These are phyloP conservation scores for Gentiana dahurica DNA, from an alignment of 257 asterid species.

Conservation along the genomic window DNA sequence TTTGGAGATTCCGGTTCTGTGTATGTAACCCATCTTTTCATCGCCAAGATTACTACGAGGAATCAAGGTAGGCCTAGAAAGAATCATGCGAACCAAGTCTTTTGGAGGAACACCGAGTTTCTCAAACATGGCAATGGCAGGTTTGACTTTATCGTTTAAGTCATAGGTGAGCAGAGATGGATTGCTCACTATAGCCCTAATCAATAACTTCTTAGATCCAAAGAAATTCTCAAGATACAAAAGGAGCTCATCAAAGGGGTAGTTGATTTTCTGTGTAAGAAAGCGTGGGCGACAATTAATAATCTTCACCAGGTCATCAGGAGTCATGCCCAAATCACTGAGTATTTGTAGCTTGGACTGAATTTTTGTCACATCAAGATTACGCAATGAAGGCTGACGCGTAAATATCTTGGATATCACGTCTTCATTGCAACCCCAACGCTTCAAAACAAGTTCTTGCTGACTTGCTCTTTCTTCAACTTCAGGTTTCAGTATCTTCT, in stretches of 20 bases:
- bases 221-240: constrained; percentile 37
- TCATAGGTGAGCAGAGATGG: constrained; percentile 78
- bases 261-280: constrained; percentile 40
- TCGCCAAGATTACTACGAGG: constrained; percentile 45
- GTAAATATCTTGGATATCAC: constrained; percentile 48
- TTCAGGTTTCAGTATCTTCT: constrained; percentile 14
- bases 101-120: constrained; percentile 45
- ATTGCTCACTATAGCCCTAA: constrained; percentile 57
- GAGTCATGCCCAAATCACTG: constrained; percentile 38
- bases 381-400: constrained; percentile 50
- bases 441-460: constrained; percentile 32
- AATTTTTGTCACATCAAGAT: constrained; percentile 26
- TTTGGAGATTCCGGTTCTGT: constrained; percentile 47
- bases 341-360: constrained; percentile 49
- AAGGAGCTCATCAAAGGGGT: constrained; percentile 40
- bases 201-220: constrained; percentile 46
- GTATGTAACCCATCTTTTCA: constrained; percentile 51
- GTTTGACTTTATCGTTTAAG: constrained; percentile 44
- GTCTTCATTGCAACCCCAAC: constrained; percentile 56
- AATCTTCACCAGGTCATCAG: constrained; percentile 49
- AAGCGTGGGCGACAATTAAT: constrained; percentile 66
- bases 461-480: constrained; percentile 17
- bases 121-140: constrained; percentile 45
- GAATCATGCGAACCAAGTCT: constrained; percentile 47
- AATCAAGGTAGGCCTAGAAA: constrained; percentile 65